A percentile compares a stretch with the other conserved stretches of the same genome.
phyloP scores from a whole-genome alignment of 208 protist species.

The Acanthamoeba culbertsoni region DNA sequence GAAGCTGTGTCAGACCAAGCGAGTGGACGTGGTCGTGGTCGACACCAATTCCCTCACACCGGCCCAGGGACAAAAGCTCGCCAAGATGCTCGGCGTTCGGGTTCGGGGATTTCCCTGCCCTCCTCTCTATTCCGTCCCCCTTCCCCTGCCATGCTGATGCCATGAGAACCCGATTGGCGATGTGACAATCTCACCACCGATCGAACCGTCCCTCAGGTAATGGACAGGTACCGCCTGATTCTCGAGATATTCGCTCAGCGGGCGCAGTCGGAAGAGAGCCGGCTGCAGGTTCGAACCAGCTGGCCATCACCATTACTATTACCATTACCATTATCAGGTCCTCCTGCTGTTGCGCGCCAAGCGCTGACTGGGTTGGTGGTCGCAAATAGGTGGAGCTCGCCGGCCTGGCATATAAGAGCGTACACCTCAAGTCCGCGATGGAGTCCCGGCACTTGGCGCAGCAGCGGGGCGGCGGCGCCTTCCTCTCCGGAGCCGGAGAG shows the following conservation, averaged over 20 bases:
- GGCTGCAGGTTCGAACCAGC: neutral
- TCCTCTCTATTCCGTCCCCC: neutral
- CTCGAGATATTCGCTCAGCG: conserved; percentile 38
- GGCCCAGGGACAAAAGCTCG: conserved; percentile 5
- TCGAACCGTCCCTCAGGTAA: neutral
- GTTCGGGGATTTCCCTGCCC: neutral
- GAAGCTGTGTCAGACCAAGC: neutral
- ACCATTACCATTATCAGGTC: neutral
- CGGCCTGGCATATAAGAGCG: neutral
- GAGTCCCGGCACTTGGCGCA: conserved; percentile 17
- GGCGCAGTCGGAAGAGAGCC: conserved; percentile 11
- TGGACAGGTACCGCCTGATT: conserved; percentile 39
- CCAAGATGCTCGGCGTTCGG: neutral
- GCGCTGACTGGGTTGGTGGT: neutral
- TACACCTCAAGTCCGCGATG: conserved; percentile 25
- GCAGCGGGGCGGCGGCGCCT: conserved; percentile 40
- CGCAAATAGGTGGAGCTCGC: neutral
- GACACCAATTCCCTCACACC: conserved; percentile 19
- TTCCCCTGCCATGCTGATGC: neutral
- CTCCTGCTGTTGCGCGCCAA: neutral
- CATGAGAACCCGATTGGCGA: too few species aligned
- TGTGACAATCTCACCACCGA: neutral
- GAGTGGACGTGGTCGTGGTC: neutral
- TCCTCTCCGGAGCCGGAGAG: conserved; percentile 43
- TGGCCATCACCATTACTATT: neutral